Evolutionary conservation across 2,329 filamentous ascomycete genomes (phyloP), one percentile per base, ranked within the genome.

Genomic region (Arachnomyces sp.): DNA sequence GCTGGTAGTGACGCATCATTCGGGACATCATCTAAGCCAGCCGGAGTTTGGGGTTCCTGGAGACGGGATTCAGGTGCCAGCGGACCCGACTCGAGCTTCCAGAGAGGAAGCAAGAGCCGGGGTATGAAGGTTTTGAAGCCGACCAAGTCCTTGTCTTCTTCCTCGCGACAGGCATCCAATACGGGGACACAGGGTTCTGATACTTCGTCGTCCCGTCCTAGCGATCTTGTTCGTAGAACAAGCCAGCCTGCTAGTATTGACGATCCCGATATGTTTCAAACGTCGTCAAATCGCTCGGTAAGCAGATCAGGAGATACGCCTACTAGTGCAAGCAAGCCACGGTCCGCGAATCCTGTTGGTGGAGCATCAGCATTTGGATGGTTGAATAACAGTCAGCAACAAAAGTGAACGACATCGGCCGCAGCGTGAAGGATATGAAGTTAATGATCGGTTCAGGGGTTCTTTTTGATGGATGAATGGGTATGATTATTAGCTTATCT

Each of bases 101-200:
- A 86, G 56, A 82, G 81, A 51, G 71, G 81, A 48, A 65, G 78
- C 56, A 71, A 79, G 35, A 64, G 68, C 13, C 66, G 73, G 36
- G 81, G 80, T 37, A 96, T 96, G 84, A 96, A 95, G 68, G 83
- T 95, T 2, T 71, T 96, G 38, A 87, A 88, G 55, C 81, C 90
- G 1, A 75, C 74, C 41, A 92, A 87, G 59, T 72, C 66, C 21
- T 25, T 25, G 1, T 48, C 66, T 3, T 70, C 71, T 9, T 62
- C 36, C 4, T 44, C 44, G 8, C 43, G 43, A 8, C 43, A 43
- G 15, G 38, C 36, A 6, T 44, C 47, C 15, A 35, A 3, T 21
- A 14, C 16, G 15, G 13, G 9, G 32, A n/a, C 8, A 17, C 11
- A 14, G 18, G 31, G n/a, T 36, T 39, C 31, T n/a, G 25, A n/a